Evolutionary conservation across 176 grass and related monocot genomes (phyloP), one percentile per base, ranked within the genome.

Genomic region (Melocanna baccifera): DNA sequence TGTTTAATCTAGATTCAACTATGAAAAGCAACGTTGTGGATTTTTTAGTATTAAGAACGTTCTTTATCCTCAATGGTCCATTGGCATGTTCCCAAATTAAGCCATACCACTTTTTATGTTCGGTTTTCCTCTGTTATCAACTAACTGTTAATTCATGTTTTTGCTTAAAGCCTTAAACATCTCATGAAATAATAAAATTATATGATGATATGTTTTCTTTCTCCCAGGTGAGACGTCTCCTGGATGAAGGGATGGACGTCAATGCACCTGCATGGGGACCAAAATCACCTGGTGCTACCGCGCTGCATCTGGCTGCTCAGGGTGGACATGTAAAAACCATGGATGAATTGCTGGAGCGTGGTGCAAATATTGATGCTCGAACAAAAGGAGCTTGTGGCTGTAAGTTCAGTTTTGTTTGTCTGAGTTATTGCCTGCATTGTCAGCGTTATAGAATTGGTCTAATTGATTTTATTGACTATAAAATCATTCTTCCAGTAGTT

Each of bases 331-430:
- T 99, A 34, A 99, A 81, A 73, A 74, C 96, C 62, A 99, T 99
- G 93, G 93, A 99, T 75, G 96, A 99, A 74, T 75, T 99, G 46
- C 86, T 99, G 13, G 93, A 99, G 36, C 91, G 93, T 34, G 96
- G 96, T 83, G 96, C 96, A 65, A 86, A 99, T 83, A 99, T 99
- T 62, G 96, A 99, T 73, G 96, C 96, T 76, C 84, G 93, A 78
- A 99, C 96, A 32, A 96, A 99, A 88, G 93, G 93, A 45, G 91
- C 96, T 57, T 99, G 96, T 16, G 96, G 96, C 77, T 99, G 96
- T 99, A 99, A 92, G 93, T 88, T 74, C 18, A 32, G n/a, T 36
- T 47, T 42, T 73, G 29, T 39, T 81, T 62, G 57, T 9, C 22
- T 15, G 36, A 55, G 3, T 43, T 25, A 40, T 71, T 71, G 4